Conservation (phyloP, 1,284 basidiomycete genomes). For the Ustilago cynodontis region DNA sequence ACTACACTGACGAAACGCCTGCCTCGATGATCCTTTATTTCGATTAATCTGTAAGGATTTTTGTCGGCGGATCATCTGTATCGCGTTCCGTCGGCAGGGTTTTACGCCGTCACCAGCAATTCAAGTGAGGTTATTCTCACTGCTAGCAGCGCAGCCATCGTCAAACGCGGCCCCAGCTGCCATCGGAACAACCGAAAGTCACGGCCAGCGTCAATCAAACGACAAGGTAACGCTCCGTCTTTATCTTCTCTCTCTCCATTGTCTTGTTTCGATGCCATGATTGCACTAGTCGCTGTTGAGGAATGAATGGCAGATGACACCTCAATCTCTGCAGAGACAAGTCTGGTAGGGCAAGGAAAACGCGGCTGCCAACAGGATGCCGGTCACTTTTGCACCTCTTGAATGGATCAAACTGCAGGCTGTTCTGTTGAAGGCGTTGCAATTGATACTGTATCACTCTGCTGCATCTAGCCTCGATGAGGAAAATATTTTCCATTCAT, state of each 20-base stretch:
- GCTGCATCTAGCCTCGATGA: not conserved
- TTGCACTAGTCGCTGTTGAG: not conserved
- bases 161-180: no score
- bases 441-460: not conserved
- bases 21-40: no score
- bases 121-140: not conserved
- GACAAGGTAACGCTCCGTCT: not conserved
- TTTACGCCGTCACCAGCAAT: conserved; percentile 11
- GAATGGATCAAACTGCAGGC: not conserved
- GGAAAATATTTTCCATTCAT: no score
- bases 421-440: not conserved
- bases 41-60: no score
- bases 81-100: conserved; percentile 12
- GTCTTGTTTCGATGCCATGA: not conserved
- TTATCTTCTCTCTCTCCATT: not conserved
- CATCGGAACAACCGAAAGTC: no score
- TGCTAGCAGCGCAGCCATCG: no score
- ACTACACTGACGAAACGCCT: not conserved
- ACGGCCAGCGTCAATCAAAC: no score
- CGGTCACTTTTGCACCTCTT: not conserved
- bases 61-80: conserved; percentile 1
- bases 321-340: not conserved
- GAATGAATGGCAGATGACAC: not conserved
- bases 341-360: not conserved
- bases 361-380: not conserved